Evolutionary conservation across 805 yeast genomes (phyloP).

Genomic region (Pichia occidentalis): DNA sequence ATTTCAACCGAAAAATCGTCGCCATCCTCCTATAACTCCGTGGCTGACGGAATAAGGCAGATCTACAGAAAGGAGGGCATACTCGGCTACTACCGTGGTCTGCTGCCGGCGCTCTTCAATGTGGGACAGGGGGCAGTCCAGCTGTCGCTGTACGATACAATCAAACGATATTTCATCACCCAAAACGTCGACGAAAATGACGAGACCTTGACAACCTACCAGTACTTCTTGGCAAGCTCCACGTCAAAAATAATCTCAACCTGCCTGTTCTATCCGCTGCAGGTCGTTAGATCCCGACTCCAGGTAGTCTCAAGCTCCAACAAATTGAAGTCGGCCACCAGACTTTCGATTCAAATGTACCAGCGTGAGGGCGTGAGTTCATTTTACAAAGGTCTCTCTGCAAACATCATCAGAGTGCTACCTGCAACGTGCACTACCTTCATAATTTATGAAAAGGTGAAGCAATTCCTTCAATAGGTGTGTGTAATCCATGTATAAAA

Average conservation of each 20-base stretch:
- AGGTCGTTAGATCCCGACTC: conserved; percentile 69
- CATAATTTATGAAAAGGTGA: conserved; percentile 67
- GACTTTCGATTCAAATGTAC: conserved; percentile 36
- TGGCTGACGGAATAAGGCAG: conserved; percentile 45
- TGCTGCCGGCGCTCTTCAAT: conserved; percentile 67
- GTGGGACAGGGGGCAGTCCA: conserved; percentile 89
- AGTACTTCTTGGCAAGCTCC: conserved; percentile 63
- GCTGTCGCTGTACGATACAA: conserved; percentile 75
- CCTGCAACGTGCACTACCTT: conserved; percentile 94
- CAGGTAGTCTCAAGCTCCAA: conserved; percentile 41
- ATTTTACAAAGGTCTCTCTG: conserved; percentile 76
- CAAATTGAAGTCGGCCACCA: conserved; percentile 22
- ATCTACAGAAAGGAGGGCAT: conserved; percentile 53
- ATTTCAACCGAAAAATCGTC: conserved; percentile 45
- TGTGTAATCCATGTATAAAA: too few species aligned
- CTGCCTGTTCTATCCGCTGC: conserved; percentile 71
- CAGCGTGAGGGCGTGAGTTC: conserved; percentile 52
- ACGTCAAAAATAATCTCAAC: conserved; percentile 64
- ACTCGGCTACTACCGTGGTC: conserved; percentile 74
- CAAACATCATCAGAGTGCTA: conserved; percentile 74
- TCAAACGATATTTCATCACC: conserved; percentile 39
- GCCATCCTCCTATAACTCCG: conserved; percentile 51
- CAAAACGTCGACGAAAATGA: conserved; percentile 9
- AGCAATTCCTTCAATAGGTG: conserved; percentile 19
- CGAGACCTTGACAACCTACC: conserved; percentile 37